phyloP scores from a whole-genome alignment of 257 asterid species.

The Cordia subcordata region DNA sequence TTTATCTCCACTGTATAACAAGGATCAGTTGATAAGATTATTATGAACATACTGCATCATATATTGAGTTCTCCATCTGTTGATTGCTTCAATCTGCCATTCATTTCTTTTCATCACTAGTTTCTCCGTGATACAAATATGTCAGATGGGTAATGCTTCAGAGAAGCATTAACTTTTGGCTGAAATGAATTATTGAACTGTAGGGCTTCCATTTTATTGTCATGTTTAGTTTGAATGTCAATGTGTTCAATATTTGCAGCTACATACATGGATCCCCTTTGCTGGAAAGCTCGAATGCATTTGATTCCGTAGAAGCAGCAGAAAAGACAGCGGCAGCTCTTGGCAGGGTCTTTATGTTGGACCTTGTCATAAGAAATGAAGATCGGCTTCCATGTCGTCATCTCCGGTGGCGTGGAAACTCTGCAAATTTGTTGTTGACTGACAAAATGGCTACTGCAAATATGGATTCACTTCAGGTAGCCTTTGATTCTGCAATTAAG shows the following conservation, averaged over 20 bases:
- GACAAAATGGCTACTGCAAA: constrained; percentile 53
- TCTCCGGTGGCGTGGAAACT: constrained; percentile 95
- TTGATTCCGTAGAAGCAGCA: constrained; percentile 80
- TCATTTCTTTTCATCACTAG: background rate
- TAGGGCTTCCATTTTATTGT: background rate
- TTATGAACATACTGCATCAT: background rate
- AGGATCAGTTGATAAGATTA: background rate
- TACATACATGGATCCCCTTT: constrained; percentile 91
- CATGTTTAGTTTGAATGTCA: background rate
- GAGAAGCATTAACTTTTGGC: too few species aligned
- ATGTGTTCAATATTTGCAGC: constrained; percentile 30
- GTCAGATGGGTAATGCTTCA: too few species aligned
- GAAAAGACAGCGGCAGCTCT: constrained; percentile 82
- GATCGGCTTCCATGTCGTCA: constrained; percentile 98
- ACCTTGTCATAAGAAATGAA: constrained; percentile 96
- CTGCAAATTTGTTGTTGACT: constrained; percentile 79
- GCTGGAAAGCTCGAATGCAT: constrained; percentile 72
- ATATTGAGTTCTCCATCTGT: background rate
- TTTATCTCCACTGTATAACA: background rate
- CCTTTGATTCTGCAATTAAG: constrained; percentile 84
- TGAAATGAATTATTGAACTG: background rate
- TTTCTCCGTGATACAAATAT: background rate
- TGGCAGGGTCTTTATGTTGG: constrained; percentile 89
- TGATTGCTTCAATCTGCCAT: background rate
- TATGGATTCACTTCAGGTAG: constrained; percentile 67